Percentiles rank a stretch among this genome's conserved stretches.
Conservation (phyloP, 2,329 filamentous ascomycete species). For the Colletotrichum siamense region DNA sequence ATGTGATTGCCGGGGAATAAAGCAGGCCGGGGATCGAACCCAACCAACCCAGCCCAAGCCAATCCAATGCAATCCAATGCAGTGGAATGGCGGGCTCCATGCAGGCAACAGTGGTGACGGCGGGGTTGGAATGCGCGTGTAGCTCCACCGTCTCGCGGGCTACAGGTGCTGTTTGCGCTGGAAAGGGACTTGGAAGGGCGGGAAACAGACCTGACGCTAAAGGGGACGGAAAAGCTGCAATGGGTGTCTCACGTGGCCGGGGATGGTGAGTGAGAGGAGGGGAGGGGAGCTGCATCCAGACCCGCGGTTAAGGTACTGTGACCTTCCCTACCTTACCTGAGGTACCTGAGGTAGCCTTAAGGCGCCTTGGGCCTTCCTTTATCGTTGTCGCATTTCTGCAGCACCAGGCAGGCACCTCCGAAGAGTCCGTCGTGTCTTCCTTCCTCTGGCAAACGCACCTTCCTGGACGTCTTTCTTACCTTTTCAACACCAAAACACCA, state of each 20-base stretch:
- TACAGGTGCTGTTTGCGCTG: background rate
- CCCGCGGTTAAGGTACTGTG: background rate
- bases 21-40: background rate
- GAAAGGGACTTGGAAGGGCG: background rate
- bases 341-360: background rate
- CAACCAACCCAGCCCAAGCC: background rate
- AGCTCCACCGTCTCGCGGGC: background rate
- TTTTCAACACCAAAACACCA: background rate
- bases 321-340: background rate
- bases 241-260: background rate
- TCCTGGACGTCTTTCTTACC: background rate
- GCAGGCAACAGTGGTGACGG: background rate
- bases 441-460: background rate
- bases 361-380: background rate
- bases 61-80: background rate
- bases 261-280: background rate
- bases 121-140: background rate
- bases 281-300: background rate
- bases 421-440: background rate
- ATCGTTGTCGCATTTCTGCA: background rate
- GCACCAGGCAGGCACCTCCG: background rate
- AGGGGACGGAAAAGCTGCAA: background rate
- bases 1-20: slow-evolving; percentile 10
- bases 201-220: background rate
- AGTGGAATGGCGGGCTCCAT: background rate